phyloP scores from a whole-genome alignment of 768 basidiomycete species.

The Trametes meyenii region DNA sequence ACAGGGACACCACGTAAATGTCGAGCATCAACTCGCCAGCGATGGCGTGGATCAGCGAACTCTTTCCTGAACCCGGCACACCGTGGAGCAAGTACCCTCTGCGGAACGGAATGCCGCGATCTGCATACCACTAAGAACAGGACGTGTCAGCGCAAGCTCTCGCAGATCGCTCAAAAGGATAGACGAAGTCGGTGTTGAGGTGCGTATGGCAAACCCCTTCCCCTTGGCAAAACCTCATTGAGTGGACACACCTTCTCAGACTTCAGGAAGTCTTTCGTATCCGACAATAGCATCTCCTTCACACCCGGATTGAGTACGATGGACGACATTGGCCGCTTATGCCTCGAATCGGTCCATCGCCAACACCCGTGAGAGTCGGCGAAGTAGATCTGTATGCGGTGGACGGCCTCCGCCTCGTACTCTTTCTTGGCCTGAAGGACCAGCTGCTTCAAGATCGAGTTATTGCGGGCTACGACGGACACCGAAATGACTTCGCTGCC shows the following conservation, averaged over 20 bases:
- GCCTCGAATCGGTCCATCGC: constrained; percentile 85
- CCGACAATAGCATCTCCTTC: constrained; percentile 85
- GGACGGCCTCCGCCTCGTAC: constrained; percentile 85
- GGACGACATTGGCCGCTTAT: constrained; percentile 86
- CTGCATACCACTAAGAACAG: constrained; percentile 77
- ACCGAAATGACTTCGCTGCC: constrained; percentile 77
- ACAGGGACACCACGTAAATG: constrained; percentile 89
- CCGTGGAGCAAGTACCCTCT: constrained; percentile 85
- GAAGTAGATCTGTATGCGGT: constrained; percentile 88
- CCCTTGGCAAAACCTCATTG: not conserved
- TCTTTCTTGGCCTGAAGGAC: constrained; percentile 88
- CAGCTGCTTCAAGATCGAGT: constrained; percentile 84
- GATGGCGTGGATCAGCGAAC: constrained; percentile 82
- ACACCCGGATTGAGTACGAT: constrained; percentile 89
- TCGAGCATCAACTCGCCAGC: constrained; percentile 89
- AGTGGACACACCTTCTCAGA: constrained; percentile 66
- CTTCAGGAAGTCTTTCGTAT: constrained; percentile 81
- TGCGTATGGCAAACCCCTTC: not conserved
- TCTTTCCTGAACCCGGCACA: constrained; percentile 86
- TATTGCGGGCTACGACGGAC: constrained; percentile 83
- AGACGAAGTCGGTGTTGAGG: constrained; percentile 5
- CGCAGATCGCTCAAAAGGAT: not conserved
- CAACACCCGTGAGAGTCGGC: constrained; percentile 87
- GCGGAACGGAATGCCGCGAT: constrained; percentile 90
- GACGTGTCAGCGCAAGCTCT: constrained; percentile 18